Base-by-base conservation (phyloP, 208 protist species). In the Leishmania martiniquensis region DNA sequence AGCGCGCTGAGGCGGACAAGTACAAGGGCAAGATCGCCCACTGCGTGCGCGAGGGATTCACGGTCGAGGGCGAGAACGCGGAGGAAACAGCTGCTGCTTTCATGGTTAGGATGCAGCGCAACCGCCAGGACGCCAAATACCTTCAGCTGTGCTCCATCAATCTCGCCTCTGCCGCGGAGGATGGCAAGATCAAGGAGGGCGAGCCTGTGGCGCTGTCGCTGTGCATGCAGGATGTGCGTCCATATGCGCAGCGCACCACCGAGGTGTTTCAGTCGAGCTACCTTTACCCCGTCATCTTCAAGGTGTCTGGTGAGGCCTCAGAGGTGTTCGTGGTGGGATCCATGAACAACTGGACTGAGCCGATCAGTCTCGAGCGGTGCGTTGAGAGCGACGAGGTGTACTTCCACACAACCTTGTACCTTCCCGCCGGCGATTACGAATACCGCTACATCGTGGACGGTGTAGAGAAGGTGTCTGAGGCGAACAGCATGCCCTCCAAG, bases 371-470 rank as follows among this genome's bases (percentile, higher is more conserved):
- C 7, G 94, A 97, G 79, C 87, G 93, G 20, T 91, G 89, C 75
- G 62, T 84, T 34, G 91, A 96, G 77, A 57, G 78, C 13, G 88
- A 94, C 62, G 89, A 95, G 82, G 81, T 97, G 70, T 96, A 90
- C 80, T 98, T 97, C 80, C 94, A 97, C 77, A 97, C 93, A 32
- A 98, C 91, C 68, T 85, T 98, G 25, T 98, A 98, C 78, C 87
- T 98, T 47, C 93, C 93, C 68, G 86, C 91, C 2, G 94, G 89
- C 67, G 91, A 97, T 47, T 97, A 98, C 87, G 95, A 98, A 82
- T 97, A 98, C 87, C 91, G 95, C 54, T 98, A 97, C 87, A 98
- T 98, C 80, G 91, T 98, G 34, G 94, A 98, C 80, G 93, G 93
- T 75, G 92, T 91, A 34, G 94, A 97, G 82, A 95, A 95, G 85